These are phyloP conservation scores for Trichoderma simmonsii DNA, from an alignment of 2,329 filamentous ascomycete genomes.

Conservation along the genomic window DNA sequence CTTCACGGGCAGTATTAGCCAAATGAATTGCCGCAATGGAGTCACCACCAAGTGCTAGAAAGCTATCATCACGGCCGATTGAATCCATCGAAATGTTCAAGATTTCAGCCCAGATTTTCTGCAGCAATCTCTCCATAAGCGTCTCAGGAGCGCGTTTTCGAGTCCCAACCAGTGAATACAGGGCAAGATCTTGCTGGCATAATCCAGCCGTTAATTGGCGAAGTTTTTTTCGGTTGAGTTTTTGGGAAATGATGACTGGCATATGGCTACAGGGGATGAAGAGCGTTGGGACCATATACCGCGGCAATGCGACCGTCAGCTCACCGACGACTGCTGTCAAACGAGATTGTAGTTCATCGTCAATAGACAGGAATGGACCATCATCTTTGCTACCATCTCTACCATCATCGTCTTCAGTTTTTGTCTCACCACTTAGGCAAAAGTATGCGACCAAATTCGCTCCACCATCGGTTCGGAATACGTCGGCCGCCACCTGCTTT, in stretches of 20 bases:
- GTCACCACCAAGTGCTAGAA: constrained; percentile 25
- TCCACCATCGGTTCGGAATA: background rate
- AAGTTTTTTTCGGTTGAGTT: constrained; percentile 19
- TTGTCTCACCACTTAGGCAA: background rate
- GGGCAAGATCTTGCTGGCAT: constrained; percentile 12
- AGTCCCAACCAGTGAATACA: constrained; percentile 27
- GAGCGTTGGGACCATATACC: constrained; percentile 9
- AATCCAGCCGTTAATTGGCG: background rate
- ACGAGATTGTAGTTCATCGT: background rate
- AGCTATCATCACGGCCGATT: constrained; percentile 23
- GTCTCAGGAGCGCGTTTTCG: constrained; percentile 21
- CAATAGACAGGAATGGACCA: background rate
- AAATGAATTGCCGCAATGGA: constrained; percentile 26
- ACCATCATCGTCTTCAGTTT: background rate
- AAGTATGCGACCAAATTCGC: constrained; percentile 11
- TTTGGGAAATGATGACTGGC: constrained; percentile 5
- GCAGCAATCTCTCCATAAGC: constrained; percentile 21
- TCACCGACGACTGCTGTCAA: background rate
- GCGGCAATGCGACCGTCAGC: background rate
- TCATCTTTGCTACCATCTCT: background rate
- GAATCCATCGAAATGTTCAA: constrained; percentile 9
- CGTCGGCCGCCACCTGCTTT: constrained; percentile 17
- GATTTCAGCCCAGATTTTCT: constrained; percentile 22
- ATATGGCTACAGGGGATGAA: constrained; percentile 8
- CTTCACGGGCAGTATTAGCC: background rate